Base-by-base conservation (phyloP, 306 rosid genomes). In the Quercus agrifolia region DNA sequence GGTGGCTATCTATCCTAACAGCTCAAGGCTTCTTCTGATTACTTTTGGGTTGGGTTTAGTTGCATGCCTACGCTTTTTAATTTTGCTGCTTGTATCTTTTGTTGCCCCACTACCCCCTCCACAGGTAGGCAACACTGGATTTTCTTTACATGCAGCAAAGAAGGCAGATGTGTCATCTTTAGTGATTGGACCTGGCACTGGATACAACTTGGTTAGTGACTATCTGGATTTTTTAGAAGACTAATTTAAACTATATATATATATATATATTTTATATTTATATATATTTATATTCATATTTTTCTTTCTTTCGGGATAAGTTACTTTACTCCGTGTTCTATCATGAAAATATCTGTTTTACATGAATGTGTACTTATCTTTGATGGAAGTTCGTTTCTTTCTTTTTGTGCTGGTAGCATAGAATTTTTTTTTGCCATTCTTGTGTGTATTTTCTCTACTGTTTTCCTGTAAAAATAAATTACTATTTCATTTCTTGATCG, bases 151-250 rank as follows among this genome's bases (percentile, higher is more conserved):
- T 30, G 89, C 94, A 77, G 85, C 92, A 25, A 91, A 88, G 88
- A 95, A 86, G 87, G 88, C 91, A 72, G 87, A 87, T 56, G 71
- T 77, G 51, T 64, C 84, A 79, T 90, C 98, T 83, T 80, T 95
- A 82, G 90, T 89, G 71, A 93, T 95, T 85, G 99, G 99, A 72
- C 92, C 99, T 12, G 99, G 99, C 74, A 84, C 97, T 79, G 99
- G 99, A 76, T 95, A 95, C 88, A 95, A 91, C 88, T 83, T 84
- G 99, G 98, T 95, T 73, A 84, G 86, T 81, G 61, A 57, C 74
- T 78, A 75, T 78, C 75, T 27, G 54, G 25, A 70, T 69, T 76
- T 38, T 56, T 74, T 80, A 70, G 15, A 13, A 49, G 17, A 49
- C 54, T 49, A 49, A 49, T 12, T 12, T 49, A 13, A 49, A 12